A percentile compares a stretch with the other conserved stretches of the same genome.
Conservation (phyloP, 441 rosid species). For the Mallotus repandus region DNA sequence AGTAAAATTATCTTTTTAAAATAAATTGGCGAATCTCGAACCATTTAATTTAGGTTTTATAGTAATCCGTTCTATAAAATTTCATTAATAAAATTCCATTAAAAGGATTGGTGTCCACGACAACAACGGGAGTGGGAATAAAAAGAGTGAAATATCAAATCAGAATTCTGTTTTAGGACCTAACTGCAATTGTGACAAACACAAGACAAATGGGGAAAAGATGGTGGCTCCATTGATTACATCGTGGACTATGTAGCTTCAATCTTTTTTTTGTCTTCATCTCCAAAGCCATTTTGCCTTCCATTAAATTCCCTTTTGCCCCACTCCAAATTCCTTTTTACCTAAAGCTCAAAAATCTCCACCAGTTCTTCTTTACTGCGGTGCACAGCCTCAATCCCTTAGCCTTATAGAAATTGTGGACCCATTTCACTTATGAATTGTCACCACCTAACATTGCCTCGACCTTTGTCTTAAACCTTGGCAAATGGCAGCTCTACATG, state of each 20-base stretch:
- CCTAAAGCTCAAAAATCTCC: too few relatives aligned
- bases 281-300: slow-evolving; percentile 29
- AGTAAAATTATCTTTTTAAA: too few relatives aligned
- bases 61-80: too few relatives aligned
- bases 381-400: too few relatives aligned
- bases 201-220: slow-evolving; percentile 13
- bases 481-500: not conserved
- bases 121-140: too few relatives aligned
- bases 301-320: slow-evolving; percentile 34
- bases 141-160: slow-evolving; percentile 32
- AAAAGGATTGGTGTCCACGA: too few relatives aligned
- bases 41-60: too few relatives aligned
- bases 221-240: slow-evolving; percentile 7
- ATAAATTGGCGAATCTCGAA: too few relatives aligned
- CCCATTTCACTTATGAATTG: not conserved
- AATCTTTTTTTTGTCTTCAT: slow-evolving; percentile 21
- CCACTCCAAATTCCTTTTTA: not conserved
- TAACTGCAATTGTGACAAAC: slow-evolving; percentile 19
- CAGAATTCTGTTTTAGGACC: slow-evolving; percentile 14
- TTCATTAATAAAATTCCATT: too few relatives aligned
- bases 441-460: not conserved
- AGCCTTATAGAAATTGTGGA: not conserved
- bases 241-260: not conserved
- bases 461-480: not conserved
- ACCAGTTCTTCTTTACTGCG: not conserved